Conservation (phyloP, 164 flowering plant genomes). For the Buxus sempervirens region DNA sequence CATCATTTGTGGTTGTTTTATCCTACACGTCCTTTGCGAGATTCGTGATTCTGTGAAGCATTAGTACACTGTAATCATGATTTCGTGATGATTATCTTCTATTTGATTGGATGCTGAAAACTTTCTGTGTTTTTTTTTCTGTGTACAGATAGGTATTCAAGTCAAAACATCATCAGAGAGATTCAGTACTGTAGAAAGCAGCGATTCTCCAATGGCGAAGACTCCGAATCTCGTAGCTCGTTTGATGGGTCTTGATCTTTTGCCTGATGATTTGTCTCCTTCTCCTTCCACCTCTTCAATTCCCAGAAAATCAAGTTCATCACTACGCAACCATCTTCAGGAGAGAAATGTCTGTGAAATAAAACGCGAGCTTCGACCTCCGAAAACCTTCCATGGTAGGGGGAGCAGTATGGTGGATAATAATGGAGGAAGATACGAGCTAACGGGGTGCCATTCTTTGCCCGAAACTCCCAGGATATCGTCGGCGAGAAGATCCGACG, state of each 20-base stretch:
- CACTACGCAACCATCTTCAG: constrained; percentile 1
- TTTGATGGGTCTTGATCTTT: constrained; percentile 86
- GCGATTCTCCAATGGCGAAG: constrained; percentile 51
- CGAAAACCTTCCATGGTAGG: constrained; percentile 11
- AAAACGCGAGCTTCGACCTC: constrained; percentile 3
- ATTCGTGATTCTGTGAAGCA: too few species aligned
- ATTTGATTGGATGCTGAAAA: not conserved
- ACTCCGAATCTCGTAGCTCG: constrained; percentile 85
- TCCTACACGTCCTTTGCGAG: not conserved
- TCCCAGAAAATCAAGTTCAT: constrained; percentile 2
- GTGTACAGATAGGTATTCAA: constrained; percentile 42
- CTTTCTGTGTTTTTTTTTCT: too few species aligned
- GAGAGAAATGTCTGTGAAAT: not conserved
- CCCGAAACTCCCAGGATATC: constrained; percentile 77
- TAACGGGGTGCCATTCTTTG: constrained; percentile 43
- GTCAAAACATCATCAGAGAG: constrained; percentile 30
- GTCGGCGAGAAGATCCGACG: constrained; percentile 62
- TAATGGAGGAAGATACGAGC: constrained; percentile 4
- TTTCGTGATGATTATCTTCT: too few species aligned
- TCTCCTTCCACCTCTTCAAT: constrained; percentile 3
- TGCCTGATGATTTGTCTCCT: constrained; percentile 46
- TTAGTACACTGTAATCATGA: not conserved
- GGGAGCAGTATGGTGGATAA: constrained; percentile 4
- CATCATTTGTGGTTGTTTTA: not conserved
- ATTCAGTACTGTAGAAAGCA: constrained; percentile 7